Evolutionary conservation across 148 eudicot genomes (phyloP).

Genomic region (Heliosperma pusillum): DNA sequence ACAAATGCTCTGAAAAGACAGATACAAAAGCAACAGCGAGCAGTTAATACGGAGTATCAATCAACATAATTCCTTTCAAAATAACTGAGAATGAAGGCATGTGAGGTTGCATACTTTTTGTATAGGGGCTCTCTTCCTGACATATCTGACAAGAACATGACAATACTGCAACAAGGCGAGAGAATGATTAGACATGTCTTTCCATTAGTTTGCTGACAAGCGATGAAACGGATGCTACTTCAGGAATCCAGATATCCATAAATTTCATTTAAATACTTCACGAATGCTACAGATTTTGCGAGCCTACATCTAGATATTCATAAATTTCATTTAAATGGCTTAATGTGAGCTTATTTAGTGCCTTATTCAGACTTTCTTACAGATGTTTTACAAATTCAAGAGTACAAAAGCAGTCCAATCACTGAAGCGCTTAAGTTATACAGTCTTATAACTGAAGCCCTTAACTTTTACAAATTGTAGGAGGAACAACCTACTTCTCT

Average conservation of each 20-base stretch:
- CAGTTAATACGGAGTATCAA: neutral
- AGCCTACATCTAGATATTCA: no score
- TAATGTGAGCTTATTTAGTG: no score
- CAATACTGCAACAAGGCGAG: slow-evolving; percentile 56
- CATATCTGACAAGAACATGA: slow-evolving; percentile 99
- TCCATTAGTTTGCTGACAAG: neutral
- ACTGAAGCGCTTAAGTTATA: neutral
- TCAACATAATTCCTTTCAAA: neutral
- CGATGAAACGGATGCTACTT: no score
- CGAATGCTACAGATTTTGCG: no score
- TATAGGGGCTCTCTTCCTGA: slow-evolving; percentile 99
- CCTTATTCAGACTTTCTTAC: no score
- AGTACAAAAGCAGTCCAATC: neutral
- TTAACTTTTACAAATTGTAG: neutral
- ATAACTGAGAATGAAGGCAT: slow-evolving; percentile 4
- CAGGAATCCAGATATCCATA: no score
- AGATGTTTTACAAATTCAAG: neutral
- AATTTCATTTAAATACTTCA: no score
- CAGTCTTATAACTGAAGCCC: neutral
- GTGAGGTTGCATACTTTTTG: slow-evolving; percentile 55
- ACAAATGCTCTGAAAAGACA: slow-evolving; percentile 67
- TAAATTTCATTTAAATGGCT: no score
- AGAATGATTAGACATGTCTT: slow-evolving; percentile 5
- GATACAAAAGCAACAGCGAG: slow-evolving; percentile 17
- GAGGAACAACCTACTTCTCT: slow-evolving; percentile 63